These are phyloP conservation scores for Wickerhamiella allomyrinae DNA, from an alignment of 805 yeast genomes.

Conservation along the genomic window DNA sequence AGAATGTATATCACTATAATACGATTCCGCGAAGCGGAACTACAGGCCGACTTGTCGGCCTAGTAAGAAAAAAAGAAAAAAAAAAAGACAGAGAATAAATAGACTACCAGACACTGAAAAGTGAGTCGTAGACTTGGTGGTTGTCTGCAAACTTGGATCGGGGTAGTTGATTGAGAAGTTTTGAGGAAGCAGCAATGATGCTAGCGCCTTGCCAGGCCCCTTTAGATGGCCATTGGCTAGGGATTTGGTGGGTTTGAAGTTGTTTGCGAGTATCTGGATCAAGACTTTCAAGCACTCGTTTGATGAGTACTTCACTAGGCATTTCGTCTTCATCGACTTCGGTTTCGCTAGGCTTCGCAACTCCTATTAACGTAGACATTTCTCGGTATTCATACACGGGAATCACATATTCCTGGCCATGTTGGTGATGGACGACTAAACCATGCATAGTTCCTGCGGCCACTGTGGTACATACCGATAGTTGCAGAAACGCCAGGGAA, in stretches of 20 bases:
- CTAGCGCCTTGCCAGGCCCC: conserved; percentile 1
- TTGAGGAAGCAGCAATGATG: neutral
- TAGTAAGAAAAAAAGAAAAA: too few relatives aligned
- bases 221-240: neutral
- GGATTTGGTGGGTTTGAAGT: neutral
- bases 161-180: neutral
- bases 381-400: conserved; percentile 18
- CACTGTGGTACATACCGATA: conserved; percentile 14
- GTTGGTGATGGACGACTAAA: conserved; percentile 2
- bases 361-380: conserved; percentile 10
- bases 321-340: conserved; percentile 1
- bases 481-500: conserved; percentile 14
- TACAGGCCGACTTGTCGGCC: too few relatives aligned
- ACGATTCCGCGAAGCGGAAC: too few relatives aligned
- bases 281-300: neutral
- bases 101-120: too few relatives aligned
- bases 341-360: neutral
- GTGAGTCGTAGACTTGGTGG: neutral
- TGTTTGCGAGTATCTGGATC: neutral
- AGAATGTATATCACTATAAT: too few relatives aligned
- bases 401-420: conserved; percentile 7
- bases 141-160: neutral
- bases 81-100: too few relatives aligned
- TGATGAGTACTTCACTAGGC: neutral
- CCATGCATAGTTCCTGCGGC: conserved; percentile 7